These are phyloP conservation scores for Coemansia sp. DNA, from an alignment of 192 early-diverging fungal species.

Conservation along the genomic window DNA sequence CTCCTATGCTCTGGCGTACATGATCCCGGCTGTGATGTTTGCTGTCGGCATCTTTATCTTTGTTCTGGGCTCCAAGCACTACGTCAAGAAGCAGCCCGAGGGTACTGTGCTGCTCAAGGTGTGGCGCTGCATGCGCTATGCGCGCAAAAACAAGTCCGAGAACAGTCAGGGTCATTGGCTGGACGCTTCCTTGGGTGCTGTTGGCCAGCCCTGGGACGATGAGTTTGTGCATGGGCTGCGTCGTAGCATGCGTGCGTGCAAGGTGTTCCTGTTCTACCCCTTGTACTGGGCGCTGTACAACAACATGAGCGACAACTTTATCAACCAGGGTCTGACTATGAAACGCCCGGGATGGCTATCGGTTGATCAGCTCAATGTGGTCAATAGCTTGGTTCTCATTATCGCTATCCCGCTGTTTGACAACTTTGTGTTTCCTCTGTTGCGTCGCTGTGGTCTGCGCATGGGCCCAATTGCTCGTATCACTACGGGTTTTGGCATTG, in stretches of 20 bases:
- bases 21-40: conserved; percentile 57
- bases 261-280: conserved; percentile 63
- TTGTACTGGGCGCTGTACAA: conserved; percentile 62
- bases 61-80: conserved; percentile 50
- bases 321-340: conserved; percentile 55
- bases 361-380: conserved; percentile 48
- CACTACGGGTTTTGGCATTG: conserved; percentile 51
- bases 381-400: conserved; percentile 44
- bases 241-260: conserved; percentile 55
- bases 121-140: conserved; percentile 47
- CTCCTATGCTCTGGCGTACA: conserved; percentile 58
- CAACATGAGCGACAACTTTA: conserved; percentile 54
- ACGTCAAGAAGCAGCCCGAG: conserved; percentile 55
- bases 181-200: conserved; percentile 51
- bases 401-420: conserved; percentile 53
- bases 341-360: conserved; percentile 34
- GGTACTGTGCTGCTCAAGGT: conserved; percentile 56
- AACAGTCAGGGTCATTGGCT: conserved; percentile 17
- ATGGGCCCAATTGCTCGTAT: conserved; percentile 52
- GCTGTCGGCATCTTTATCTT: conserved; percentile 53
- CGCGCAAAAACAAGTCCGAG: conserved; percentile 9
- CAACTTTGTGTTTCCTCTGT: conserved; percentile 36
- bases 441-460: conserved; percentile 42
- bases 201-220: conserved; percentile 56
- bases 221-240: conserved; percentile 61